Percentiles rank a stretch among this genome's conserved stretches.
phyloP scores from a whole-genome alignment of 108 stramenopile species.

The Pseudonitzschia pungens region DNA sequence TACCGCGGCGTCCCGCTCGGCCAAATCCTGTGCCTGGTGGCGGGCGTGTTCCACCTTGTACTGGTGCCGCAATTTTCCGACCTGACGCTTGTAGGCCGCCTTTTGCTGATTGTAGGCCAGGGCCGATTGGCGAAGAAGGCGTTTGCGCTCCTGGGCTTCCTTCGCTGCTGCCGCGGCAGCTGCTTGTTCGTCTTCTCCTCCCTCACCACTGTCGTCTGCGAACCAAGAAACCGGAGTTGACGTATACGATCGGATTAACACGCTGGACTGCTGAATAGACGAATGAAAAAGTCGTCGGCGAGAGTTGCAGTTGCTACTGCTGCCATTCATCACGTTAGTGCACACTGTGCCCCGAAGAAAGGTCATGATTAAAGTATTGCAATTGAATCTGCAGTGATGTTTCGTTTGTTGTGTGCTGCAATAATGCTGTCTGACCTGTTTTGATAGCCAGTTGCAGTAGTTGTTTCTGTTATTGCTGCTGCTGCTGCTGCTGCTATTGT shows the following conservation, averaged over 20 bases:
- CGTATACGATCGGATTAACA: neutral
- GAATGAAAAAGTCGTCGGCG: neutral
- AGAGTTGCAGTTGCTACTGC: neutral
- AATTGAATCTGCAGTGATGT: too few relatives aligned
- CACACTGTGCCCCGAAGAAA: neutral
- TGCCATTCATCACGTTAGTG: neutral
- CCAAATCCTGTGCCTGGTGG: constrained; percentile 57
- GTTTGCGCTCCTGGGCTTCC: neutral
- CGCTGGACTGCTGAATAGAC: neutral
- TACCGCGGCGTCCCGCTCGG: constrained; percentile 37
- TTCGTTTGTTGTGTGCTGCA: too few relatives aligned
- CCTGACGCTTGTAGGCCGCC: neutral
- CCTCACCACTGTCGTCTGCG: neutral
- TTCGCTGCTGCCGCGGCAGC: neutral
- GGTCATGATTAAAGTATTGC: neutral
- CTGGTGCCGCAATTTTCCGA: constrained; percentile 52
- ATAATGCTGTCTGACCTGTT: too few relatives aligned
- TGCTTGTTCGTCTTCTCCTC: neutral
- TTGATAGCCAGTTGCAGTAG: too few relatives aligned
- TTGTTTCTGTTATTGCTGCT: too few relatives aligned
- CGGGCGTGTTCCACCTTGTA: constrained; percentile 61
- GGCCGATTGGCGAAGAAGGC: neutral
- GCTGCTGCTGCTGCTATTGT: too few relatives aligned
- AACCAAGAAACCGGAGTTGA: neutral
- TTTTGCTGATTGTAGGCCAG: neutral